phyloP scores from a whole-genome alignment of 225 moss, liverwort and hornwort genomes.

The Ulota crispa region DNA sequence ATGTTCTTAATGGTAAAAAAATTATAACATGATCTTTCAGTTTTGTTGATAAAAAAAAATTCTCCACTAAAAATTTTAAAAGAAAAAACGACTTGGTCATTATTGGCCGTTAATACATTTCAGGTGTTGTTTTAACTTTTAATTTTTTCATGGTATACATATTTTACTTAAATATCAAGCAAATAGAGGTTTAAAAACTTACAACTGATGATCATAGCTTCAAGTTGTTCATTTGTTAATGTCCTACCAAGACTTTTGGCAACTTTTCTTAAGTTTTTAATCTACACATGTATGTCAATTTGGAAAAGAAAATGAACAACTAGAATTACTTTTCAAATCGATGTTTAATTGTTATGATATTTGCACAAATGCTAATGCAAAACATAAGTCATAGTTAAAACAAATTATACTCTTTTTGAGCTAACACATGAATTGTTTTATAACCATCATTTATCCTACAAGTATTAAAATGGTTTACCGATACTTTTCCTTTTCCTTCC shows the following conservation, averaged over 20 bases:
- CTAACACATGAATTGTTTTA: background rate
- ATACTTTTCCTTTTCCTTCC: slow-evolving; percentile 61
- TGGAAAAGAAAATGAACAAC: background rate
- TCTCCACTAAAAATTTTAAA: too few species aligned
- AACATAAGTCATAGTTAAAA: background rate
- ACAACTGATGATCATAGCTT: slow-evolving; percentile 74
- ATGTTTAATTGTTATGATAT: background rate
- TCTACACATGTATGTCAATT: slow-evolving; percentile 23
- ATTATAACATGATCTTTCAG: too few species aligned
- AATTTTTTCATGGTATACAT: accelerated
- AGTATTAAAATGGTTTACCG: slow-evolving; percentile 17
- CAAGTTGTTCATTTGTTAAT: slow-evolving; percentile 68
- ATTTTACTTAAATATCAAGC: background rate
- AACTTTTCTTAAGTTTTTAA: slow-evolving; percentile 67
- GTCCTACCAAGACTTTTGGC: slow-evolving; percentile 53
- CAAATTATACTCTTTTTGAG: background rate
- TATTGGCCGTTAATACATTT: too few species aligned
- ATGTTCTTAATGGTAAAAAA: too few species aligned
- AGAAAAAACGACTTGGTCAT: too few species aligned
- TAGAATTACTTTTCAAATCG: too few species aligned
- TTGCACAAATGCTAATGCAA: background rate
- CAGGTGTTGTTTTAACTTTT: accelerated
- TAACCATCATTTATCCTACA: background rate
- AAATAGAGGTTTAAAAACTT: background rate
- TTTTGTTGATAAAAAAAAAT: too few species aligned